Percentiles rank a stretch among this genome's conserved stretches.
Evolutionary conservation across 1,139 yeast species (phyloP).

Genomic region (Pichia sp.): DNA sequence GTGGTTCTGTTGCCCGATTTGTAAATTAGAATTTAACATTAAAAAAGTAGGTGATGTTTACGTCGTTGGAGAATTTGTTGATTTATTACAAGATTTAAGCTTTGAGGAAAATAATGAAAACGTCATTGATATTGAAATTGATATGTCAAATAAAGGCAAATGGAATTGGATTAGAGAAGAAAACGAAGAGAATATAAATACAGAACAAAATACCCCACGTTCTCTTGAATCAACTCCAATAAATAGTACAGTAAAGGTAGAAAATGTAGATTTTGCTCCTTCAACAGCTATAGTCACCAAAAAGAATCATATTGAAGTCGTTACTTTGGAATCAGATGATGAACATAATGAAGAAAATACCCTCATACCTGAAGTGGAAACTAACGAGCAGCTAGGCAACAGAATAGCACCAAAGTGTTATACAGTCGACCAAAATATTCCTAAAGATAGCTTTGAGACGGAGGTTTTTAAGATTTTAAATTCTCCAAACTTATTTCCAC

Average conservation of each 20-base stretch:
- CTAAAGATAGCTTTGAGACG: too few relatives aligned
- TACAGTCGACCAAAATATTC: too few relatives aligned
- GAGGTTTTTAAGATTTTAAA: too few relatives aligned
- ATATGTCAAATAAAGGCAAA: constrained; percentile 20
- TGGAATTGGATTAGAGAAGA: constrained; percentile 24
- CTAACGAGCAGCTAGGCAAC: background rate
- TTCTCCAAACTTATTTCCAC: constrained; percentile 11
- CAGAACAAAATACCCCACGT: background rate
- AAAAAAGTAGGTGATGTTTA: constrained; percentile 26
- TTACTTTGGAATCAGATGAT: constrained; percentile 16
- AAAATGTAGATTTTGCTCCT: background rate
- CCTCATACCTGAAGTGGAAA: background rate
- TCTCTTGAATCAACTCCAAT: background rate
- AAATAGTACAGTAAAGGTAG: background rate
- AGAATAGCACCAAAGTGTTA: constrained; percentile 1
- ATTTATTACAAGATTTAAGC: constrained; percentile 19
- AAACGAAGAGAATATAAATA: constrained; percentile 8
- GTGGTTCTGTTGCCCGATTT: constrained; percentile 29
- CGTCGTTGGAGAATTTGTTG: constrained; percentile 26
- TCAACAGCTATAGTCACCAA: background rate
- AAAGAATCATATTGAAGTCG: constrained; percentile 9
- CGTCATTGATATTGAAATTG: constrained; percentile 19
- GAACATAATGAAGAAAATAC: constrained; percentile 7
- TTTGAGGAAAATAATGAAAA: constrained; percentile 11
- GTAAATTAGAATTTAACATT: constrained; percentile 28